Evolutionary conservation across 139 green algal genomes (phyloP).

Genomic region (Micromonas pusilla): DNA sequence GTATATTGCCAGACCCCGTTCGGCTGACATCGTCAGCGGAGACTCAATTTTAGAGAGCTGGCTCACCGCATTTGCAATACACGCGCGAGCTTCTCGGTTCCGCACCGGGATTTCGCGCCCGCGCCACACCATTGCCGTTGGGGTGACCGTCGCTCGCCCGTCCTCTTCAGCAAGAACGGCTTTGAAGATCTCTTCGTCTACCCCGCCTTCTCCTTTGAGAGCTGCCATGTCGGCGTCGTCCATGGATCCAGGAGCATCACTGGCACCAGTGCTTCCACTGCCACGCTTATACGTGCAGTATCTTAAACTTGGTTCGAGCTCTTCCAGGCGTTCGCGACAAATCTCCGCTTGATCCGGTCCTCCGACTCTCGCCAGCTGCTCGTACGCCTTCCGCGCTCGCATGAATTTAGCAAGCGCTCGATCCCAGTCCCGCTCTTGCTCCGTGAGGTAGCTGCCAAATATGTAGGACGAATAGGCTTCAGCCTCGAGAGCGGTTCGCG

Average conservation of each 20-base stretch:
- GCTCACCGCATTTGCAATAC: constrained; percentile 14
- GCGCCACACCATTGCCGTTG: constrained; percentile 24
- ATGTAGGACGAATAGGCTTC: constrained; percentile 76
- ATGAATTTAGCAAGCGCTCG: constrained; percentile 59
- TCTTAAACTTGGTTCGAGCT: constrained; percentile 65
- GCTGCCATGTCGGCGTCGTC: constrained; percentile 13
- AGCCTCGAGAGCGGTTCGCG: constrained; percentile 66
- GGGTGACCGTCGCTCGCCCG: background rate
- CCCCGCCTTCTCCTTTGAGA: background rate
- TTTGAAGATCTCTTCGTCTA: constrained; percentile 27
- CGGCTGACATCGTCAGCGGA: constrained; percentile 30
- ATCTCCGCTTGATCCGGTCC: constrained; percentile 59
- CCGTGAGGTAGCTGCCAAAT: constrained; percentile 60
- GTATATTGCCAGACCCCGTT: constrained; percentile 47
- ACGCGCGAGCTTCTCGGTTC: background rate
- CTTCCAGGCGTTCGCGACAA: constrained; percentile 69
- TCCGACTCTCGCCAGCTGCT: constrained; percentile 64
- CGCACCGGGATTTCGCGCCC: background rate
- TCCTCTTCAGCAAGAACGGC: constrained; percentile 10
- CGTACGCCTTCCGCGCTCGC: constrained; percentile 49
- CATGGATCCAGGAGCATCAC: constrained; percentile 10
- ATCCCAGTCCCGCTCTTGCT: constrained; percentile 70
- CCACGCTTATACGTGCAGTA: constrained; percentile 81
- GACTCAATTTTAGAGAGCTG: constrained; percentile 24
- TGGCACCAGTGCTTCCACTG: constrained; percentile 14